Evolutionary conservation across 106 monocot genomes (phyloP), one percentile per base, ranked within the genome.

Genomic region (Xerophyta viscosa): DNA sequence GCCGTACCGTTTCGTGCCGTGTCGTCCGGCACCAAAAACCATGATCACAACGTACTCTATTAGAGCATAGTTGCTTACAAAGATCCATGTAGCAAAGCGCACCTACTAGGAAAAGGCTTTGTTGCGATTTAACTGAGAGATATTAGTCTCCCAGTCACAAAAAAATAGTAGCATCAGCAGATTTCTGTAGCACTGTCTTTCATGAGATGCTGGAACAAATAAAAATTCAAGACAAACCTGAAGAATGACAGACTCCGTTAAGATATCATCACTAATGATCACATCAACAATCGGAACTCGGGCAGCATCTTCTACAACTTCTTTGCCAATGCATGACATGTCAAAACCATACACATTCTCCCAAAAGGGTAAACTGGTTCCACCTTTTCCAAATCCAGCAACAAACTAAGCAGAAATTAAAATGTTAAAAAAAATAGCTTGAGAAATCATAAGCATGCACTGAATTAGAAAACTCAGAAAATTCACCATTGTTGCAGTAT

Each of bases 331-430:
- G 69, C 64, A 74, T 27, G 82, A 80, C 98, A 98, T 98, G 33
- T 98, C 50, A 44, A 98, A 98, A 27, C 83, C 83, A 72, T 87
- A 87, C 1, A 92, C 80, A 64, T 94, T 62, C 54, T 94, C 94
- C 94, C 94, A 94, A 65, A 94, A 94, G 20, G 77, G 77, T 42
- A 81, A 36, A 47, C 94, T 81, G 12, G 94, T 94, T 31, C 78
- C 88, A 48, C 81, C 88, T 81, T 55, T 84, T 46, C 88, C 88
- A 62, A 94, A 88, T 52, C 94, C 94, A 72, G 94, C 94, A 56
- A 64, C 81, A 66, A 81, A 78, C 94, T 94, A 52, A 60, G 24
- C n/a, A 11, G 51, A 15, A 27, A n/a, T 31, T 60, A 19, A 56
- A 45, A 13, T 27, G 33, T 55, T 48, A 13, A 41, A 18, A 14